Evolutionary conservation across 108 stramenopile species (phyloP), one percentile per base, ranked within the genome.

Genomic region (Cyclotella choctawhatcheeana): DNA sequence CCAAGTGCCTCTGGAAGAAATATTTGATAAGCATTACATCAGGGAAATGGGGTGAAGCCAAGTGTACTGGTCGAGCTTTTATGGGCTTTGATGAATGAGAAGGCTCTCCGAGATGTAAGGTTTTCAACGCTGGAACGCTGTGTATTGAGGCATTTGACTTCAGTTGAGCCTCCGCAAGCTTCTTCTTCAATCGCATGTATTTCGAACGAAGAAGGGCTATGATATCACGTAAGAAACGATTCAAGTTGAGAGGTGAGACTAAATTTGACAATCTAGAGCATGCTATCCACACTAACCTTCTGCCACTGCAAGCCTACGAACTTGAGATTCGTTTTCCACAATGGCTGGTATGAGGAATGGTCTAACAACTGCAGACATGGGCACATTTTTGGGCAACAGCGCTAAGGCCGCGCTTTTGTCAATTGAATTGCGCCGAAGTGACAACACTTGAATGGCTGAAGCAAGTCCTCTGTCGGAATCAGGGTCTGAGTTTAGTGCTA

Each of bases 281-380:
- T n/a, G n/a, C n/a, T n/a, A n/a, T n/a, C n/a, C n/a, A n/a, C n/a
- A n/a, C n/a, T n/a, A n/a, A n/a, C n/a, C n/a, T 6, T 93, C 83
- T 6, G 89, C 86, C 8, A 96, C 88, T 55, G 67, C 85, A 44
- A 96, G 73, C 45, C 92, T 87, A 1, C 95, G 93, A 13, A 87
- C 89, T 71, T 89, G 86, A 10, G 91, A 89, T 70, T 91, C 93
- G 58, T 84, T 84, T 62, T 92, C 91, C 8, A 93, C 89, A 30
- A 96, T 62, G 10, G 93, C 91, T 43, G 95, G 95, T 58, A 94
- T 90, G 5, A 94, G 68, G 54, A 93, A 96, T 26, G 92, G 90
- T 8, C 89, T 83, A 22, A 86, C 85, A 13, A 94, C 79, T 8
- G 85, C 81, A 0, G 89, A 85, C 33, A 96, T 83, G 45, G 95